These are phyloP conservation scores for Rhodotorula taiwanensis DNA, from an alignment of 768 basidiomycete genomes.

Conservation along the genomic window DNA sequence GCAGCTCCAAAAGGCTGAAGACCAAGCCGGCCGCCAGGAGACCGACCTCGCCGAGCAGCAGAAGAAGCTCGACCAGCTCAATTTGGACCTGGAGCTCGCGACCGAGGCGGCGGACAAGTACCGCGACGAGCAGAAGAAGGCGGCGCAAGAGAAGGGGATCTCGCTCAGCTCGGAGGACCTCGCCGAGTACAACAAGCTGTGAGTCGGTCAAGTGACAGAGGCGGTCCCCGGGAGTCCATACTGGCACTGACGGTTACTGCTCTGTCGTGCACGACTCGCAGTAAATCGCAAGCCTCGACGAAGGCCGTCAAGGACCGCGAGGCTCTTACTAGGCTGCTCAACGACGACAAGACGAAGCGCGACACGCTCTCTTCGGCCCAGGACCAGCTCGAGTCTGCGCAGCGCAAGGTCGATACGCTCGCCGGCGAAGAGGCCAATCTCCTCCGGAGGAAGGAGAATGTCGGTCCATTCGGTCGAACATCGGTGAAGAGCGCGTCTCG, in stretches of 20 bases:
- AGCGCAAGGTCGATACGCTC: constrained; percentile 54
- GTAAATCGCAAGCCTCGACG: constrained; percentile 70
- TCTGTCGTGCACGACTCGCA: constrained; percentile 43
- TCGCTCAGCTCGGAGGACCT: constrained; percentile 75
- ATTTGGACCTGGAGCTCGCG: constrained; percentile 62
- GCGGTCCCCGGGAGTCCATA: not conserved
- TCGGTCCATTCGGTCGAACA: no score
- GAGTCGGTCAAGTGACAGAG: no score
- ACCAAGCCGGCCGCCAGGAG: constrained; percentile 58
- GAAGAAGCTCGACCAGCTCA: constrained; percentile 48
- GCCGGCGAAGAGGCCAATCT: constrained; percentile 41
- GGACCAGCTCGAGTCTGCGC: constrained; percentile 62
- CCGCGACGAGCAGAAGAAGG: constrained; percentile 67
- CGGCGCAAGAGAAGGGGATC: constrained; percentile 61
- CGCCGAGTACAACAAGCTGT: constrained; percentile 80
- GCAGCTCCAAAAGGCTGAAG: constrained; percentile 65
- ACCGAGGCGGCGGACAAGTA: constrained; percentile 66
- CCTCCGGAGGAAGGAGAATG: constrained; percentile 55
- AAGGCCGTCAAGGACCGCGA: constrained; percentile 83
- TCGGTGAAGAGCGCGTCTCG: no score
- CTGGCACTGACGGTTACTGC: not conserved
- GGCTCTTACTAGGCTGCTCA: constrained; percentile 65
- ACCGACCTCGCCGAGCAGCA: constrained; percentile 50
- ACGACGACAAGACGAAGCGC: constrained; percentile 70
- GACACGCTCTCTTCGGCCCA: constrained; percentile 61